phyloP scores from a whole-genome alignment of 805 yeast genomes.

The Yueomyces sinensis region DNA sequence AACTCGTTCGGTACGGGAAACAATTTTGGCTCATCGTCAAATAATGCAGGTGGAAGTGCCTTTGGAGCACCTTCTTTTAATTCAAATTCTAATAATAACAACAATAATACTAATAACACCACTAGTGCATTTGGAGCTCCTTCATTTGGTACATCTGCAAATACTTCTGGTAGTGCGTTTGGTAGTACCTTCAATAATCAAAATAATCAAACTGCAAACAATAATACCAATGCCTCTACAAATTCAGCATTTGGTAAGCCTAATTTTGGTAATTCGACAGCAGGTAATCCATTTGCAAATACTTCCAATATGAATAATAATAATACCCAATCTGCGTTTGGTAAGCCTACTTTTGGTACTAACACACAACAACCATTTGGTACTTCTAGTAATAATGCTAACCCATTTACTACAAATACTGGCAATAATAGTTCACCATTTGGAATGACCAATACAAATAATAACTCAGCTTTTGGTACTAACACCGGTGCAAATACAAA shows the following conservation, averaged over 20 bases:
- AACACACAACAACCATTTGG: conserved; percentile 3
- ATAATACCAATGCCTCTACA: neutral
- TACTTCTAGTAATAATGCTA: neutral
- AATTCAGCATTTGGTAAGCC: conserved; percentile 1
- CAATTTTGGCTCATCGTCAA: neutral
- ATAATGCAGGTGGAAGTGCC: conserved; percentile 1
- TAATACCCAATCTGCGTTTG: conserved; percentile 9
- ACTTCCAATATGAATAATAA: neutral
- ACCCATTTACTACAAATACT: conserved; percentile 12
- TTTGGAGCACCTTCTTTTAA: conserved; percentile 16
- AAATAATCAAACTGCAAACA: neutral
- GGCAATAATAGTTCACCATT: conserved; percentile 6
- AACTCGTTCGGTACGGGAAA: neutral
- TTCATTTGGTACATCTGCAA: conserved; percentile 3
- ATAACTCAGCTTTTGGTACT: conserved; percentile 1
- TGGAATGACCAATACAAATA: conserved; percentile 15
- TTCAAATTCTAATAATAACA: neutral
- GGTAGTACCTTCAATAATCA: neutral
- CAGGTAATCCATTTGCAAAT: neutral
- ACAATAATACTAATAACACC: neutral
- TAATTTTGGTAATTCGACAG: conserved; percentile 4
- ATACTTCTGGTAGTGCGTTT: conserved; percentile 1
- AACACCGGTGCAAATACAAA: neutral
- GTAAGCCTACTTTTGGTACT: conserved; percentile 10
- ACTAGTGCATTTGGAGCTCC: conserved; percentile 14